Evolutionary conservation across 2,329 filamentous ascomycete species (phyloP), one percentile per base, ranked within the genome.

Genomic region (Meredithiella fracta): DNA sequence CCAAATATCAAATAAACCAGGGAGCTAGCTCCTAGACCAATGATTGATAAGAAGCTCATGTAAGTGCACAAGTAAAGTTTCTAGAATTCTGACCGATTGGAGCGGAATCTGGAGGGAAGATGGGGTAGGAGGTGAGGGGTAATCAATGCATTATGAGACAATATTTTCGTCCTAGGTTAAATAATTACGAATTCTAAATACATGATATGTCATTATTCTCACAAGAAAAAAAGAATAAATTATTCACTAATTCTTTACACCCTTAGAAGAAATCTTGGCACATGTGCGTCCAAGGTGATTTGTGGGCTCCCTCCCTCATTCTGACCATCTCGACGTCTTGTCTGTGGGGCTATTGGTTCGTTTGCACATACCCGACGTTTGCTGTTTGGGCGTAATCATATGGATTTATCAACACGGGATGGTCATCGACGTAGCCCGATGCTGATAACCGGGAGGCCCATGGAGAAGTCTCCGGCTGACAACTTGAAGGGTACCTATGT

Each of bases 291-390:
- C 49, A 22, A 51, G 25, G 49, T 31, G 31, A 37, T 26, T 17
- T 51, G 47, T 37, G 49, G 49, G 49, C 26, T 51, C 29, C 49
- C 49, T 51, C 49, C n/a, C 20, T 44, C 15, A 17, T 44, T n/a
- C 40, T 20, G n/a, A n/a, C 40, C 40, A 44, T 22, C 40, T 20
- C 40, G 40, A 17, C 40, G 11, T 34, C 49, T 37, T 51, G 49
- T 23, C 49, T 17, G 49, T 34, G n/a, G 49, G 49, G 49, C 26
- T 34, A 34, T 51, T 51, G 49, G 40, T 7, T n/a, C 40, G 20
- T 17, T 44, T 44, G 4, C 40, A n/a, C 11, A 22, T 8, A 22
- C 8, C 40, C 3, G 40, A n/a, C 8, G 11, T 20, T n/a, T 44
- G 11, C 2, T 44, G 40, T 44, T n/a, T 44, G 20, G 40, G 17